A percentile compares a stretch with the other conserved stretches of the same genome.
These are phyloP conservation scores for Aphanocladium album DNA, from an alignment of 2,329 filamentous ascomycete species.

Conservation along the genomic window DNA sequence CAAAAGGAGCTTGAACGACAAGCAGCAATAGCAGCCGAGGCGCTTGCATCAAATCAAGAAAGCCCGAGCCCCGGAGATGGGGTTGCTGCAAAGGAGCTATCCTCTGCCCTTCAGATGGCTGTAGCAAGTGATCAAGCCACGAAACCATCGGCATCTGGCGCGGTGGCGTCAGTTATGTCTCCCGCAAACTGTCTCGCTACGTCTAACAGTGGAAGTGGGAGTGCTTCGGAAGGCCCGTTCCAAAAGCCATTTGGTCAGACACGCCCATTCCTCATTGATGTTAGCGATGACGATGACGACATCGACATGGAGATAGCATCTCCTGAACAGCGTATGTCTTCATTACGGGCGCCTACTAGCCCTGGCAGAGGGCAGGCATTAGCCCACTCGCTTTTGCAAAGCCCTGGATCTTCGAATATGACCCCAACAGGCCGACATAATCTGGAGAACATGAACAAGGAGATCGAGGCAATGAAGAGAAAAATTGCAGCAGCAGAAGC, in stretches of 20 bases:
- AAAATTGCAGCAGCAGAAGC: slow-evolving; percentile 56
- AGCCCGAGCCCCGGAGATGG: neutral
- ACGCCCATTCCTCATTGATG: slow-evolving; percentile 71
- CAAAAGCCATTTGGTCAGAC: slow-evolving; percentile 62
- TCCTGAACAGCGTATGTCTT: slow-evolving; percentile 37
- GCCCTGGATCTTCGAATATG: slow-evolving; percentile 34
- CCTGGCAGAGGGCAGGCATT: slow-evolving; percentile 31
- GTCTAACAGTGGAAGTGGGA: neutral
- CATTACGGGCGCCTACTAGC: slow-evolving; percentile 26
- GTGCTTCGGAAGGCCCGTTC: slow-evolving; percentile 47
- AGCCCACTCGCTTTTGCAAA: slow-evolving; percentile 38
- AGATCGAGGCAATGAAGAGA: slow-evolving; percentile 57
- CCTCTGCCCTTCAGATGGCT: neutral
- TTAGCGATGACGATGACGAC: slow-evolving; percentile 69
- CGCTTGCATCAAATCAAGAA: neutral
- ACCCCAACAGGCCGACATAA: slow-evolving; percentile 36
- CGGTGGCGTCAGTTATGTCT: neutral
- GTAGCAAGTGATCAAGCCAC: neutral
- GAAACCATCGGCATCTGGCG: neutral
- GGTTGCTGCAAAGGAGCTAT: neutral
- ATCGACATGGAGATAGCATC: slow-evolving; percentile 64
- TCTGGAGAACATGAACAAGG: slow-evolving; percentile 47
- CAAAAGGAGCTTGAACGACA: slow-evolving; percentile 17
- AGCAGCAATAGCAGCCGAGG: neutral
- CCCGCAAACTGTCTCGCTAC: neutral